Percentiles rank a stretch among this genome's conserved stretches.
These are phyloP conservation scores for Discostella stelligeroides DNA, from an alignment of 108 stramenopile genomes.

Conservation along the genomic window DNA sequence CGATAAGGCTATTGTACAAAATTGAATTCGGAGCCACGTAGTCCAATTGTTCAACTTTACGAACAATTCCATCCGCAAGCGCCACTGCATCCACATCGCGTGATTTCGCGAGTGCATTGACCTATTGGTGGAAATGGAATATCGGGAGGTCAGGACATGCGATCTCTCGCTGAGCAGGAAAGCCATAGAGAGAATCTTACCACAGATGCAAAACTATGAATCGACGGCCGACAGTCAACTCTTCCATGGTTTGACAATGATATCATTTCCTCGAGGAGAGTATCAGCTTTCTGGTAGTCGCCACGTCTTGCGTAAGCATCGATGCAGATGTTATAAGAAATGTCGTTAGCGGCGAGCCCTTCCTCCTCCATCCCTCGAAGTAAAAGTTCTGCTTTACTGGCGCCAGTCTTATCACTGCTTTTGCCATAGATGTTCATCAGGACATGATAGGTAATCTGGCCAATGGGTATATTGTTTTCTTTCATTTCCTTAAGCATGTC, in stretches of 20 bases:
- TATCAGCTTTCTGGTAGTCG: conserved; percentile 22
- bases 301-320: conserved; percentile 48
- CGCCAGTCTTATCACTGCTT: conserved; percentile 29
- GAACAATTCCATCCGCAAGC: conserved; percentile 41
- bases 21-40: conserved; percentile 41
- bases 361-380: conserved; percentile 47
- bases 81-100: conserved; percentile 32
- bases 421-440: conserved; percentile 43
- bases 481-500: conserved; percentile 35
- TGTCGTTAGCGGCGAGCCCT: conserved; percentile 14
- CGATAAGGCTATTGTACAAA: conserved; percentile 42
- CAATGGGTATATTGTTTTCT: conserved; percentile 18
- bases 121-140: conserved; percentile 2
- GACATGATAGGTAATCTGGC: conserved; percentile 30
- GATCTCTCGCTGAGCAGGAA: background rate
- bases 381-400: conserved; percentile 51
- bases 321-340: conserved; percentile 50
- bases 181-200: conserved; percentile 18
- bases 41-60: conserved; percentile 39
- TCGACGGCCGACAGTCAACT: conserved; percentile 29
- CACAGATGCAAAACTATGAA: conserved; percentile 48
- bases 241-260: conserved; percentile 21
- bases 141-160: background rate
- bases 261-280: conserved; percentile 41
- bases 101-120: conserved; percentile 67